Evolutionary conservation across 306 rosid species (phyloP).

Genomic region (Cucurbita ficifolia): DNA sequence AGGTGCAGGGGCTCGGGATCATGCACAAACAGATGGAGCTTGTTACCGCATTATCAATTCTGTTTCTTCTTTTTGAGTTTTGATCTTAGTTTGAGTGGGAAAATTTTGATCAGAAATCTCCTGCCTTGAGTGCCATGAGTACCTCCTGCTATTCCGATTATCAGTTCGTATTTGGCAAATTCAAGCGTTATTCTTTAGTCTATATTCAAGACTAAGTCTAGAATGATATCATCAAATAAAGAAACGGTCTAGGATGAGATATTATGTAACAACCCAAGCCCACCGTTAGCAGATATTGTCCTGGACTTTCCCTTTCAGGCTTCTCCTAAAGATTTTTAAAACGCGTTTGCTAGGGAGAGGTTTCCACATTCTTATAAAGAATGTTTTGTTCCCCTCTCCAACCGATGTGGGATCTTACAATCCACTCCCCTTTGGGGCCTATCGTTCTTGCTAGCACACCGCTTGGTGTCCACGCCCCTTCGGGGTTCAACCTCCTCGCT

Average conservation of each 20-base stretch:
- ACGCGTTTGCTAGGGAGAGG: no score
- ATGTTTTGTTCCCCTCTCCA: no score
- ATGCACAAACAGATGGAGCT: slow-evolving; percentile 1
- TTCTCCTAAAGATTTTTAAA: no score
- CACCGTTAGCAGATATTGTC: no score
- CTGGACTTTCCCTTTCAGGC: no score
- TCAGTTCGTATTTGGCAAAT: not conserved
- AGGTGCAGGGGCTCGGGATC: not conserved
- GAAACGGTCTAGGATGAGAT: not conserved
- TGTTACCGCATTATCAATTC: not conserved
- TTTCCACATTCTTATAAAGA: no score
- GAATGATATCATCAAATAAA: not conserved
- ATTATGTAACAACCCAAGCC: no score
- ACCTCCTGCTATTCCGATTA: not conserved
- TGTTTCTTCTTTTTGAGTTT: not conserved
- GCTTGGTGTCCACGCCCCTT: no score
- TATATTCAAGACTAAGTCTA: not conserved
- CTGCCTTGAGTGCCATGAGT: not conserved
- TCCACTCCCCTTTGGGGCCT: no score
- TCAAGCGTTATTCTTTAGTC: not conserved
- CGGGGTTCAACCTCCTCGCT: no score
- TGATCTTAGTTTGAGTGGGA: not conserved
- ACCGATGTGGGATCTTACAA: no score
- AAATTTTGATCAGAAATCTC: not conserved
- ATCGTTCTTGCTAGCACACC: no score